Evolutionary conservation across 192 early-diverging fungal species (phyloP), one percentile per base, ranked within the genome.

Genomic region (Geranomyces variabilis): DNA sequence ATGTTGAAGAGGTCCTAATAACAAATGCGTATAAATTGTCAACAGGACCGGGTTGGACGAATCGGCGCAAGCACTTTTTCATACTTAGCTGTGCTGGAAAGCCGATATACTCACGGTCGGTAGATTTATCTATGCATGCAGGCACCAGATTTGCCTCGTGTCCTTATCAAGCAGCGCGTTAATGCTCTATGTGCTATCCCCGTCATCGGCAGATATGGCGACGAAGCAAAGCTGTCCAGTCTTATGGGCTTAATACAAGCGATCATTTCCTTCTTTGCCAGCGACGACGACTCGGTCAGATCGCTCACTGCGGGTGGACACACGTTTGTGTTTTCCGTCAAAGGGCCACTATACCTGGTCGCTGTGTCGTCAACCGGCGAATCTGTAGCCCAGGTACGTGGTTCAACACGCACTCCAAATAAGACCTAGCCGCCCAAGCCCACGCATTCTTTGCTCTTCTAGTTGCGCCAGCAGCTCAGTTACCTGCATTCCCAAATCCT

Each of bases 81-180:
- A 90, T 99, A 10, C 84, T 99, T 15, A 93, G 91, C 81, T 91
- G 87, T 70, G 92, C 94, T 5, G 96, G 96, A 21, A 99, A 99
- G 77, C 95, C 96, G 15, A 91, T 99, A 10, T 99, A 94, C 81
- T 89, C 89, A 43, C 83, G 96, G 56, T 57, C n/a, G n/a, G n/a
- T n/a, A n/a, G 46, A 19, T n/a, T n/a, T n/a, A n/a, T n/a, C 48
- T 48, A 51, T 19, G 29, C 6, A 6, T 56, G 10, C 51, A n/a
- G 12, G 21, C 24, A 19, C 19, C 12, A 10, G 19, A 13, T 47
- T 47, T 10, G 10, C 28, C 84, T 19, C 12, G 46, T 19, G 46
- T 47, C 46, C 10, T 47, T 47, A n/a, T n/a, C n/a, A n/a, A n/a
- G n/a, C n/a, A n/a, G n/a, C n/a, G n/a, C n/a, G n/a, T n/a, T n/a